Conservation (phyloP, 208 protist species). For the Trypanosoma theileri region DNA sequence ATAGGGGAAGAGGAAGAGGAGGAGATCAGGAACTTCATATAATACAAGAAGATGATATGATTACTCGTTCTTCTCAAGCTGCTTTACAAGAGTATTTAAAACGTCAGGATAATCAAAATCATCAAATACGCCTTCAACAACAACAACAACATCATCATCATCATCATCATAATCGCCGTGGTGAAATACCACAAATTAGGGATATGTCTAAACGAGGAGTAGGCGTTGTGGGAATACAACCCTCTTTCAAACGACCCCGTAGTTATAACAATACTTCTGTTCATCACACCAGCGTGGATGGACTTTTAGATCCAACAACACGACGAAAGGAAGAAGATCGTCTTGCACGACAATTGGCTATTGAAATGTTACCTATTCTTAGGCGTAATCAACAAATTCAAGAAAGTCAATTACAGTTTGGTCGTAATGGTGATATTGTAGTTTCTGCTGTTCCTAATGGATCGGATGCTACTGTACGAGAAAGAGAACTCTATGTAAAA, state of each 20-base stretch:
- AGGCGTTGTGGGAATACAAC: no score
- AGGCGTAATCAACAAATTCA: conserved; percentile 51
- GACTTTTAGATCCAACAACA: conserved; percentile 28
- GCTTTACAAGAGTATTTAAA: conserved; percentile 26
- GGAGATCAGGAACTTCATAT: background rate
- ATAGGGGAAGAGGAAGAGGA: background rate
- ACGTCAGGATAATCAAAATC: conserved; percentile 7
- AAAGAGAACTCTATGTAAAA: conserved; percentile 42
- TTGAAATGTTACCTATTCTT: conserved; percentile 59
- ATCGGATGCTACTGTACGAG: conserved; percentile 24
- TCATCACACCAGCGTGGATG: background rate
- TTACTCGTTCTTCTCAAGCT: conserved; percentile 8
- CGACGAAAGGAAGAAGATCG: conserved; percentile 47
- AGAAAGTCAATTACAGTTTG: conserved; percentile 36
- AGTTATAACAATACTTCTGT: background rate
- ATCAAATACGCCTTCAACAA: background rate
- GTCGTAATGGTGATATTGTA: conserved; percentile 33
- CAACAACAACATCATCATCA: no score
- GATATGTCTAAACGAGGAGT: no score
- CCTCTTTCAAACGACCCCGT: background rate
- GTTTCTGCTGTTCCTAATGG: conserved; percentile 6
- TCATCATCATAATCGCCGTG: no score
- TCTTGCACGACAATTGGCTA: conserved; percentile 51
- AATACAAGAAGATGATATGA: background rate
- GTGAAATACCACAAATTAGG: no score